Conservation (phyloP, 73 alveolate genomes). For the Vitrella brassicaformis region DNA sequence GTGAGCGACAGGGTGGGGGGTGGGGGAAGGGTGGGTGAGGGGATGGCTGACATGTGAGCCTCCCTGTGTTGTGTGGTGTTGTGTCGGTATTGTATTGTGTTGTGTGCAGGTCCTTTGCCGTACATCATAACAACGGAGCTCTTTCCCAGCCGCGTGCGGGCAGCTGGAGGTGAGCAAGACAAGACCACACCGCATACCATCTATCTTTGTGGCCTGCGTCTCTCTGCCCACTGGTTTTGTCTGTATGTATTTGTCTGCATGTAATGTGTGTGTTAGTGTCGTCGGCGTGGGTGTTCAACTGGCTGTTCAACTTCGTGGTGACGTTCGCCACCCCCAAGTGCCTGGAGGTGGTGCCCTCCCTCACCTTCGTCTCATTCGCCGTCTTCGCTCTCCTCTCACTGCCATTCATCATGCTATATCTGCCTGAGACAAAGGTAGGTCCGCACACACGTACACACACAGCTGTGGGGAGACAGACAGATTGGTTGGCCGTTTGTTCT, state of each 20-base stretch:
- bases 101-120: neutral
- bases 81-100: neutral
- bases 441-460: too few relatives aligned
- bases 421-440: neutral
- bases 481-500: too few relatives aligned
- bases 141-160: neutral
- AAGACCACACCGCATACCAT: too few relatives aligned
- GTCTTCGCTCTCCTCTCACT: neutral
- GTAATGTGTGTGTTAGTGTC: neutral
- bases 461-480: too few relatives aligned
- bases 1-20: neutral
- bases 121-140: neutral
- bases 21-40: neutral
- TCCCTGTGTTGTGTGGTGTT: neutral
- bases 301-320: neutral
- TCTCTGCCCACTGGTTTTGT: neutral
- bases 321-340: neutral
- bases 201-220: too few relatives aligned
- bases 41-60: neutral
- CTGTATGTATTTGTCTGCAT: neutral
- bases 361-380: neutral
- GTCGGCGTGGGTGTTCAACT: neutral
- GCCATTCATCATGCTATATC: neutral
- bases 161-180: neutral
- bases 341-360: neutral